These are phyloP conservation scores for Wickerhamiella pararugosa DNA, from an alignment of 1,139 yeast genomes.

Conservation along the genomic window DNA sequence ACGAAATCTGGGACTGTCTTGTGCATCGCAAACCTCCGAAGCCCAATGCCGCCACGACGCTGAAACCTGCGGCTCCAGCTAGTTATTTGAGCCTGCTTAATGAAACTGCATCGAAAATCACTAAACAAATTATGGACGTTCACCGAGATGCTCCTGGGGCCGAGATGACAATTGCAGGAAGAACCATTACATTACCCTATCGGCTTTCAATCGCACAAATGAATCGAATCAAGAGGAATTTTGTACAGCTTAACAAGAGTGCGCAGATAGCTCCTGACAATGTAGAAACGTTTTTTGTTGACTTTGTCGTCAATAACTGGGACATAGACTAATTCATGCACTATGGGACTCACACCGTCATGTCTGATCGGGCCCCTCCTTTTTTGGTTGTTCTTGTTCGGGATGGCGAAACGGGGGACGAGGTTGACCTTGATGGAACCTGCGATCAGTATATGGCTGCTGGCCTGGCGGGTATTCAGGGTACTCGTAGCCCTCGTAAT, in stretches of 20 bases:
- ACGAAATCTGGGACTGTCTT: constrained; percentile 58
- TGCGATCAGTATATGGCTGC: too few species aligned
- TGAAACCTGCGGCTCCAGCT: constrained; percentile 63
- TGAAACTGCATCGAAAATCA: constrained; percentile 48
- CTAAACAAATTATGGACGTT: constrained; percentile 42
- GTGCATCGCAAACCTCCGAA: constrained; percentile 42
- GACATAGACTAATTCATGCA: constrained; percentile 1
- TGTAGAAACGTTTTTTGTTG: constrained; percentile 12
- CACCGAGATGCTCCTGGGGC: constrained; percentile 46
- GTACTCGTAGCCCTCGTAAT: too few species aligned
- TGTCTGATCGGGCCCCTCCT: too few species aligned
- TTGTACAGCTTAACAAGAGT: constrained; percentile 63
- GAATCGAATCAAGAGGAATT: constrained; percentile 73
- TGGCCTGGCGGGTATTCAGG: too few species aligned
- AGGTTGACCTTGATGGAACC: too few species aligned
- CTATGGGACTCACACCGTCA: too few species aligned
- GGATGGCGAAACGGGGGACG: too few species aligned
- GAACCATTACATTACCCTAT: constrained; percentile 47
- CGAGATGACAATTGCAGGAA: constrained; percentile 27
- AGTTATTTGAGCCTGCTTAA: constrained; percentile 73
- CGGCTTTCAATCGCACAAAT: constrained; percentile 59
- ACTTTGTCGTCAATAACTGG: constrained; percentile 11
- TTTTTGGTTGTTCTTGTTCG: too few species aligned
- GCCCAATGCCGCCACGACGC: constrained; percentile 28
- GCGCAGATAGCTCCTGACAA: constrained; percentile 32